These are phyloP conservation scores for Vanderwaltozyma verrucispora DNA, from an alignment of 805 yeast species.

Conservation along the genomic window DNA sequence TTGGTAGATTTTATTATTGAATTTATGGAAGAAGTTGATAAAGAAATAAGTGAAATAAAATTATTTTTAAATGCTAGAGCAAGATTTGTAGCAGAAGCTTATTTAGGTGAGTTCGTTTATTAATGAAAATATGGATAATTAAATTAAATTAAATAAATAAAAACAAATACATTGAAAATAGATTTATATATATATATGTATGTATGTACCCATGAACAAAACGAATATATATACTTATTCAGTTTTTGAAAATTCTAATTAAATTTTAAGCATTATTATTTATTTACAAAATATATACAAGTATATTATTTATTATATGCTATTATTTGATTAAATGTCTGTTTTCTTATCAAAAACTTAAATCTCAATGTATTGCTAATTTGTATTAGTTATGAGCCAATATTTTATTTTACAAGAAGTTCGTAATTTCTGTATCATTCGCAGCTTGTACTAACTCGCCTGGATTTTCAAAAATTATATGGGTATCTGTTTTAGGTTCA, in stretches of 20 bases:
- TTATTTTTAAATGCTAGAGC: constrained; percentile 95
- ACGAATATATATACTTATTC: background rate
- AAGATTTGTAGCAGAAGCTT: constrained; percentile 94
- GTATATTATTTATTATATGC: too few species aligned
- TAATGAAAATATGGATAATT: constrained; percentile 4
- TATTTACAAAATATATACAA: too few species aligned
- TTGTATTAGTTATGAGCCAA: too few species aligned
- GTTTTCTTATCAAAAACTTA: too few species aligned
- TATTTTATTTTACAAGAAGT: constrained; percentile 24
- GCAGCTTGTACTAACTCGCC: constrained; percentile 33
- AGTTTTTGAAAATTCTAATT: too few species aligned
- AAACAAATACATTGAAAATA: background rate
- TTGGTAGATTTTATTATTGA: constrained; percentile 94
- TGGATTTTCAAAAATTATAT: constrained; percentile 31
- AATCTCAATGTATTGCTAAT: too few species aligned
- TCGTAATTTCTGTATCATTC: constrained; percentile 26
- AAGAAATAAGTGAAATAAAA: constrained; percentile 97
- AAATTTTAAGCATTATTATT: too few species aligned
- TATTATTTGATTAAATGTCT: too few species aligned
- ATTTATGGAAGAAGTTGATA: constrained; percentile 98
- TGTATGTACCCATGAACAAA: too few species aligned
- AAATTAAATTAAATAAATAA: background rate
- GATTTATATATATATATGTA: background rate
- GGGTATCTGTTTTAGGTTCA: constrained; percentile 26
- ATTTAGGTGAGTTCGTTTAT: constrained; percentile 77